A percentile compares a stretch with the other conserved stretches of the same genome.
Evolutionary conservation across 345 rosid species (phyloP).

Genomic region (Citrus mangshanensis): DNA sequence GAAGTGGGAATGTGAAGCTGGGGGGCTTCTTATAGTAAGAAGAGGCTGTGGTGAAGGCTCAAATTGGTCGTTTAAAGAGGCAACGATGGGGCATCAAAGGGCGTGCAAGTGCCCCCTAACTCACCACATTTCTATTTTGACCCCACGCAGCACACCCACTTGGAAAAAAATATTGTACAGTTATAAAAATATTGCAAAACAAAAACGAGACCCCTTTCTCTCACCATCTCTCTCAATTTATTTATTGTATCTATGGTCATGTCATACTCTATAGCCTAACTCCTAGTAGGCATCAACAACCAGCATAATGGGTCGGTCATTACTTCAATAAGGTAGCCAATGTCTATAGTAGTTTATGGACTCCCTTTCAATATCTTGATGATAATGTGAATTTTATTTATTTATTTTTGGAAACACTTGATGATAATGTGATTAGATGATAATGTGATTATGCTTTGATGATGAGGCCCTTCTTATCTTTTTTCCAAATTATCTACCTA

Average conservation of each 20-base stretch:
- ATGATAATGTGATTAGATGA: conserved; percentile 12
- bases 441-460: conserved; percentile 10
- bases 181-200: background rate
- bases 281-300: conserved; percentile 32
- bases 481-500: conserved; percentile 19
- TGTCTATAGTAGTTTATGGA: background rate
- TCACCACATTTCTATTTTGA: conserved; percentile 35
- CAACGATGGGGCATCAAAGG: conserved; percentile 65
- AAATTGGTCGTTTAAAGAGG: conserved; percentile 54
- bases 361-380: conserved; percentile 23
- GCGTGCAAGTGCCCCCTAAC: conserved; percentile 63
- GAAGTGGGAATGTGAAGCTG: conserved; percentile 8
- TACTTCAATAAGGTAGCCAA: conserved; percentile 21
- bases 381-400: background rate
- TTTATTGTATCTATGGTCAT: conserved; percentile 2
- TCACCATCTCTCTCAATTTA: conserved; percentile 21
- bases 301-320: conserved; percentile 47
- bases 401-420: background rate
- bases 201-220: background rate
- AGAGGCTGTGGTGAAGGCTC: conserved; percentile 32
- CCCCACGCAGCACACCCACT: conserved; percentile 32
- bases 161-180: conserved; percentile 5
- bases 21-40: conserved; percentile 39
- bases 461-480: background rate
- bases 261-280: conserved; percentile 28